These are phyloP conservation scores for Pulicaria dysenterica DNA, from an alignment of 129 eudicot species.

Conservation along the genomic window DNA sequence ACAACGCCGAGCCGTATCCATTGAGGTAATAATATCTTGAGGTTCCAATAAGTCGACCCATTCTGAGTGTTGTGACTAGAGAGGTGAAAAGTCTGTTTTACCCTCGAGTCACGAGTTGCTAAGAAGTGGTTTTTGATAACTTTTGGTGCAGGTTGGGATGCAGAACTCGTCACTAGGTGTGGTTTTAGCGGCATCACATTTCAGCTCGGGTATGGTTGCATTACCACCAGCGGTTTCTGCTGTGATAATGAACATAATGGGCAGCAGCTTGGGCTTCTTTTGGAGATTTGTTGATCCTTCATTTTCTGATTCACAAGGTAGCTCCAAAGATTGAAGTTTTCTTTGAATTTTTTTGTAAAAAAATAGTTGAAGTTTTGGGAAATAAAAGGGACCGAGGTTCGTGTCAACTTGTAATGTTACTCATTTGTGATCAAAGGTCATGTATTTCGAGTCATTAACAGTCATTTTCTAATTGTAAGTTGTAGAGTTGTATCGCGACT, in stretches of 20 bases:
- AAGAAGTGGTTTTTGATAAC: background rate
- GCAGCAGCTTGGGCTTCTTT: conserved; percentile 77
- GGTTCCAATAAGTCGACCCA: conserved; percentile 3
- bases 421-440: background rate
- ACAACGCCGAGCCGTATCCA: conserved; percentile 76
- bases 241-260: conserved; percentile 88
- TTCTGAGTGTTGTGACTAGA: background rate
- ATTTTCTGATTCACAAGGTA: conserved; percentile 35
- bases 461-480: too few species aligned
- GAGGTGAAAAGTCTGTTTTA: conserved; percentile 16
- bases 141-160: conserved; percentile 79
- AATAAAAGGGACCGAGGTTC: background rate
- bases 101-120: conserved; percentile 18
- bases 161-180: conserved; percentile 90
- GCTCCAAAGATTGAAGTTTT: conserved; percentile 14
- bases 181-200: conserved; percentile 83
- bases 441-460: too few species aligned
- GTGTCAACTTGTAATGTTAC: background rate
- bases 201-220: conserved; percentile 73
- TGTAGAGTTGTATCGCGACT: too few species aligned
- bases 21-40: conserved; percentile 57
- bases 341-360: background rate
- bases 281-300: conserved; percentile 78
- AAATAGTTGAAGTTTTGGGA: background rate
- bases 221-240: conserved; percentile 84